Percentiles rank a stretch among this genome's conserved stretches.
Evolutionary conservation across 129 eudicot species (phyloP).

Genomic region (Heracleum sosnowskyi): DNA sequence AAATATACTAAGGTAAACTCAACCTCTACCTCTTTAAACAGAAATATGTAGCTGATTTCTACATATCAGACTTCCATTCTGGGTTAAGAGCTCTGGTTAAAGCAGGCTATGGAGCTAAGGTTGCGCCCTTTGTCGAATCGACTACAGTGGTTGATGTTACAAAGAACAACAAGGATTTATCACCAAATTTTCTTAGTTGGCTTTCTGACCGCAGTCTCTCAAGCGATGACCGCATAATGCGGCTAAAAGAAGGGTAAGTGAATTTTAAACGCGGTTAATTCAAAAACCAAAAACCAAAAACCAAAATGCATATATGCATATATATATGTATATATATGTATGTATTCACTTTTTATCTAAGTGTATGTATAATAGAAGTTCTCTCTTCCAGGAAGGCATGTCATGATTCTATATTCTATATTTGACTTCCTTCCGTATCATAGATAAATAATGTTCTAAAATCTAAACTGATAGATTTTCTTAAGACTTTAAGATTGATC

Average conservation of each 20-base stretch:
- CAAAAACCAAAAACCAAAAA: no score
- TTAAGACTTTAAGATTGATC: background rate
- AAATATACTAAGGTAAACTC: background rate
- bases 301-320: no score
- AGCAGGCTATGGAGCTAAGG: constrained; percentile 94
- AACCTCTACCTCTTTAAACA: constrained; percentile 27
- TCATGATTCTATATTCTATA: background rate
- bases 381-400: no score
- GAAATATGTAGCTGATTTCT: constrained; percentile 91
- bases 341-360: background rate
- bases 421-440: background rate
- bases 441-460: background rate
- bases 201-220: constrained; percentile 88
- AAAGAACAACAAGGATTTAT: constrained; percentile 49
- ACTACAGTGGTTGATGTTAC: constrained; percentile 61
- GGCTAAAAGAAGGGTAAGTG: constrained; percentile 89
- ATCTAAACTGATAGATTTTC: background rate
- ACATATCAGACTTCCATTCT: constrained; percentile 88
- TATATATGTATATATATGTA: no score
- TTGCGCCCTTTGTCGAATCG: constrained; percentile 77
- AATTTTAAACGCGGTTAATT: background rate
- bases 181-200: constrained; percentile 78
- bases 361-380: background rate
- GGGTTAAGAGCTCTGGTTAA: constrained; percentile 94
- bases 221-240: constrained; percentile 83